Percentiles rank a stretch among this genome's conserved stretches.
Evolutionary conservation across 2,329 filamentous ascomycete genomes (phyloP).

Genomic region (Cadophora sp.): DNA sequence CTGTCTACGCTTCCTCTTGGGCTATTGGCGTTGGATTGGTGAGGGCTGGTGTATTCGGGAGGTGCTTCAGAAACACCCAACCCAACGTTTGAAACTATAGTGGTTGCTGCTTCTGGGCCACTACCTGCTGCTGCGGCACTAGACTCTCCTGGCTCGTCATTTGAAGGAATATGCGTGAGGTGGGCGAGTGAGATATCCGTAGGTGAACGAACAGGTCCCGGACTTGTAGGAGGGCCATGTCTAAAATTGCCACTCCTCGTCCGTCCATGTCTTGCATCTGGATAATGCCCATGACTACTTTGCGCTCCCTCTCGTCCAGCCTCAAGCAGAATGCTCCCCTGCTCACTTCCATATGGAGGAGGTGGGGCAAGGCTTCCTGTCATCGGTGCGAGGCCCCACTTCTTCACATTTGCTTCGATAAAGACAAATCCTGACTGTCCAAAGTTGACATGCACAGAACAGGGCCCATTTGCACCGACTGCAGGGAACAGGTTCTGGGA

Average conservation of each 20-base stretch:
- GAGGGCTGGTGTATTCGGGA: conserved; percentile 74
- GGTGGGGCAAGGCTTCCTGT: conserved; percentile 94
- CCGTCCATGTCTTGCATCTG: conserved; percentile 65
- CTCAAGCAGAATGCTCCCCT: conserved; percentile 94
- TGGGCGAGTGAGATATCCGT: conserved; percentile 96
- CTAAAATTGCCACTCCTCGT: conserved; percentile 81
- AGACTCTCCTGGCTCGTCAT: conserved; percentile 68
- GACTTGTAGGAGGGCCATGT: conserved; percentile 76
- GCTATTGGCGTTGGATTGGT: conserved; percentile 61
- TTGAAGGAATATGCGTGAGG: conserved; percentile 72
- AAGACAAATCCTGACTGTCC: conserved; percentile 98
- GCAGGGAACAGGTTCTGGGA: conserved; percentile 97
- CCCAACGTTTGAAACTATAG: conserved; percentile 31
- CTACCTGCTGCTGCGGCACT: conserved; percentile 48
- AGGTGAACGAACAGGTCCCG: conserved; percentile 86
- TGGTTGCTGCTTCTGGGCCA: conserved; percentile 30
- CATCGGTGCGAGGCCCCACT: conserved; percentile 97
- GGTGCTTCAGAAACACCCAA: conserved; percentile 60
- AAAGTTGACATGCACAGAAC: conserved; percentile 94
- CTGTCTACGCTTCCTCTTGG: conserved; percentile 61
- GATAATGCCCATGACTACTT: conserved; percentile 54
- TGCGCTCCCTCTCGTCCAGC: conserved; percentile 66
- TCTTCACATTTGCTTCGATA: conserved; percentile 99
- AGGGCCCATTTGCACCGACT: conserved; percentile 93
- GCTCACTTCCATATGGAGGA: conserved; percentile 95